Percentiles rank a stretch among this genome's conserved stretches.
These are phyloP conservation scores for Limonium bicolor DNA, from an alignment of 148 eudicot species.

Conservation along the genomic window DNA sequence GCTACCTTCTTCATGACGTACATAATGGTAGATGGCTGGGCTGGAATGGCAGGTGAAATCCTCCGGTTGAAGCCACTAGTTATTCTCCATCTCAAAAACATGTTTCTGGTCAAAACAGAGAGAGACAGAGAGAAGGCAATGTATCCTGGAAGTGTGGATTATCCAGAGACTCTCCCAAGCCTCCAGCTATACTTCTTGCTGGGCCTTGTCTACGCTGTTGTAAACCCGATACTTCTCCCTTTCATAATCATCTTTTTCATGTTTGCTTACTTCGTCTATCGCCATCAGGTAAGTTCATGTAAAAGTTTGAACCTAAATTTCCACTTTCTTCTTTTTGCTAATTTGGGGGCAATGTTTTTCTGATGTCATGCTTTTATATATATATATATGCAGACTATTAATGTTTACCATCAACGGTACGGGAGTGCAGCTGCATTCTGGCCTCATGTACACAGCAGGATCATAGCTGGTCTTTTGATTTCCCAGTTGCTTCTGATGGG, in stretches of 20 bases:
- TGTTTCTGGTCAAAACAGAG: conserved; percentile 83
- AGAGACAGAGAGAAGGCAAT: conserved; percentile 85
- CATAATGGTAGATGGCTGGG: conserved; percentile 99
- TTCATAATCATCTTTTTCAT: conserved; percentile 85
- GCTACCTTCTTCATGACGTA: conserved; percentile 97
- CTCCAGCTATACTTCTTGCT: conserved; percentile 85
- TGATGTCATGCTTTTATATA: no score
- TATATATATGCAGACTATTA: conserved; percentile 60
- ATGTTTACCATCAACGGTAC: conserved; percentile 77
- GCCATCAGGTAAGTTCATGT: conserved; percentile 99
- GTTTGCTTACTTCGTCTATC: conserved; percentile 80
- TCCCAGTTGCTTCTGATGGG: conserved; percentile 89
- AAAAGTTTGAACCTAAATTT: no score
- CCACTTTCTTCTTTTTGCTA: no score
- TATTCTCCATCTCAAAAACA: conserved; percentile 72
- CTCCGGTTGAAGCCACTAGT: conserved; percentile 73
- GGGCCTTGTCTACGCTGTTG: conserved; percentile 82
- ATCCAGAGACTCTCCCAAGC: conserved; percentile 68
- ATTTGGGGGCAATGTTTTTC: no score
- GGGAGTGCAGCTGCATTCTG: conserved; percentile 95
- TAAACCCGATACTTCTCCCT: conserved; percentile 79
- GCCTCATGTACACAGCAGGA: conserved; percentile 95
- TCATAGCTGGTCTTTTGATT: conserved; percentile 76
- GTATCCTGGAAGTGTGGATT: conserved; percentile 82
- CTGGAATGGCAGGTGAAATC: conserved; percentile 89